Evolutionary conservation across 768 basidiomycete genomes (phyloP), one percentile per base, ranked within the genome.

Genomic region (Macrolepiota albuminosa): DNA sequence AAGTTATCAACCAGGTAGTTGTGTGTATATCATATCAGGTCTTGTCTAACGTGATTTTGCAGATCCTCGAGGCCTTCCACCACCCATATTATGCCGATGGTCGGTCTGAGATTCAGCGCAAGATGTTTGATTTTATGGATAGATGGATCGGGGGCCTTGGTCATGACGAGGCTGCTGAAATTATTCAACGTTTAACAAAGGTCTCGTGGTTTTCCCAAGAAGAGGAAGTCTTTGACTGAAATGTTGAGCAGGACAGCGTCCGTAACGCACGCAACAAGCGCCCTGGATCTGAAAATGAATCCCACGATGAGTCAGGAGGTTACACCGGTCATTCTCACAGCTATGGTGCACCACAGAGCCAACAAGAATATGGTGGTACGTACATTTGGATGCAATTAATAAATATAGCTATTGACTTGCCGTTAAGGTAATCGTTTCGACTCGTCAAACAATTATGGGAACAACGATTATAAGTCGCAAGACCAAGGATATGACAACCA

Each of bases 51-150:
- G 45, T 11, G 36, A 36, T 56, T n/a, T 36, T 4, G 16, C 34
- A 79, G 80, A 81, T 86, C 59, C 75, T 87, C 4, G 78, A 85
- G 63, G 83, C 85, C 5, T 86, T 88, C 76, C 85, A 88, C 66
- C 87, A 88, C 67, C 87, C 87, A 7, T 86, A 84, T 69, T 88
- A 84, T 68, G 81, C 81, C 49, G 76, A 72, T 43, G 81, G 82
- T 4, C 69, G 69, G 33, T 84, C 83, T 16, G 69, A 72, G 37
- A 81, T 88, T 57, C 87, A 88, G 69, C 66, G 77, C 56, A 76
- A 76, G 53, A 88, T 88, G 86, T 83, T 83, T 63, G 76, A 81
- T 50, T 73, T 74, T 50, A 73, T 87, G 75, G 69, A 82, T 67
- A 71, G 70, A 52, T 87, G 85, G 85, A 67, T 84, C 51, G 77